These are phyloP conservation scores for Celoporthe dispersa DNA, from an alignment of 2,329 filamentous ascomycete species.

Conservation along the genomic window DNA sequence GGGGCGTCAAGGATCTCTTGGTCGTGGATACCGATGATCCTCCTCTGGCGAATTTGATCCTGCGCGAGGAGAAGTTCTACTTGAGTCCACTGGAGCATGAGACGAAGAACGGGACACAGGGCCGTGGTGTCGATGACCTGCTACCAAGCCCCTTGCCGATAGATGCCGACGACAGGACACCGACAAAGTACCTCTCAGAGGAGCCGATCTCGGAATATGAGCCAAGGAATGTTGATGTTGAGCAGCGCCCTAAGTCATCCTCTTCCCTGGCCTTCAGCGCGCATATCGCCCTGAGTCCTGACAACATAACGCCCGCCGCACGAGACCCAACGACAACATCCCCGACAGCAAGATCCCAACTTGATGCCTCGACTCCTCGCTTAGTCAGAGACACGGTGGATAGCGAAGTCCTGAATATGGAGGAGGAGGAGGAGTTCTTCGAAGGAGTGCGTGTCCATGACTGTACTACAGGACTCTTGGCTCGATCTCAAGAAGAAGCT, in stretches of 20 bases:
- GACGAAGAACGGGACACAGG: background rate
- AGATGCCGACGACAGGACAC: background rate
- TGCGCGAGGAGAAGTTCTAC: slow-evolving; percentile 27
- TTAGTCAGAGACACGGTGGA: slow-evolving; percentile 22
- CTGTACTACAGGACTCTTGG: background rate
- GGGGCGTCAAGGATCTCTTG: slow-evolving; percentile 63
- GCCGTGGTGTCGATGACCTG: background rate
- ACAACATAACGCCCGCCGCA: slow-evolving; percentile 40
- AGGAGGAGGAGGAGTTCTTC: background rate
- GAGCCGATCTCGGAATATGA: background rate
- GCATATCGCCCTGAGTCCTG: slow-evolving; percentile 14
- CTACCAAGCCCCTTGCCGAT: background rate
- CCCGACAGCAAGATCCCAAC: slow-evolving; percentile 36
- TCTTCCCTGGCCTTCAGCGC: background rate
- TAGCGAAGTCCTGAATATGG: no score
- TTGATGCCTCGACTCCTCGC: slow-evolving; percentile 34
- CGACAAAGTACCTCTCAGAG: background rate
- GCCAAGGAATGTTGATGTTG: background rate
- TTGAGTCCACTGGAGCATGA: slow-evolving; percentile 3
- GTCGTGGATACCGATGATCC: slow-evolving; percentile 57
- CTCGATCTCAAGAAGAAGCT: background rate
- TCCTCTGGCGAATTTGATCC: slow-evolving; percentile 41
- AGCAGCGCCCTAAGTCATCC: background rate
- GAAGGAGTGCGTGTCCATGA: background rate
- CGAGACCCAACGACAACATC: slow-evolving; percentile 42